Base-by-base conservation (phyloP, 2,329 filamentous ascomycete species). In the Ceratocystis huliohia region DNA sequence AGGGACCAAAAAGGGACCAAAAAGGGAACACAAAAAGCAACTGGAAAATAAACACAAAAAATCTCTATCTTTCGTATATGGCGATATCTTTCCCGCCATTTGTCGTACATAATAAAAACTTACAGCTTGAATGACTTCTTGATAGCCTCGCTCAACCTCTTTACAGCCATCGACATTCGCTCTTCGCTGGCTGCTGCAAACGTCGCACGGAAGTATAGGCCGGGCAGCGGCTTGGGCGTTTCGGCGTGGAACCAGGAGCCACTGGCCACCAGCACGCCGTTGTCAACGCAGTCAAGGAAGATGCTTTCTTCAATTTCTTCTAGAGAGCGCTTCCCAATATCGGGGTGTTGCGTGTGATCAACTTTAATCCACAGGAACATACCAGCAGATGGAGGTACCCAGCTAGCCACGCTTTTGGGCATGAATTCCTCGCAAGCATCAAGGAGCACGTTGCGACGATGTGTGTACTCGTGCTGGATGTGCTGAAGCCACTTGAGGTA, bases 221-320 rank as follows among this genome's bases (percentile, higher is more conserved):
- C 87, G 3, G 56, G 61, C 7, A 80, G 80, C 3, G 76, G 79
- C 72, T 78, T 80, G 61, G 83, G 80, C 56, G 81, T 82, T 73
- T 94, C 88, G 0, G 92, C 89, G 67, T 85, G 82, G 81, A 97
- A 99, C 92, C 92, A 99, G 61, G 87, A 92, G 2, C 94, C 94
- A 61, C 89, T 83, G 67, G 89, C 91, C 1, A 94, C 81, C 59
- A 99, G 80, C 3, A 94, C 89, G 25, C 89, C 88, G 71, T 88
- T 83, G 2, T 86, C 82, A 66, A 96, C 87, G 69, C 86, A 86
- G 0, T 82, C 80, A 71, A 88, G 76, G 79, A 96, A 97, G 57
- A 99, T 91, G 66, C 89, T 85, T 71, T 96, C 87, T 75, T 99
- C 94, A 53, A 99, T 80, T 45, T 84, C 84, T 28, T 83, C 74